Conservation (phyloP, 192 early-diverging fungal genomes). For the Nowakowskiella sp. region DNA sequence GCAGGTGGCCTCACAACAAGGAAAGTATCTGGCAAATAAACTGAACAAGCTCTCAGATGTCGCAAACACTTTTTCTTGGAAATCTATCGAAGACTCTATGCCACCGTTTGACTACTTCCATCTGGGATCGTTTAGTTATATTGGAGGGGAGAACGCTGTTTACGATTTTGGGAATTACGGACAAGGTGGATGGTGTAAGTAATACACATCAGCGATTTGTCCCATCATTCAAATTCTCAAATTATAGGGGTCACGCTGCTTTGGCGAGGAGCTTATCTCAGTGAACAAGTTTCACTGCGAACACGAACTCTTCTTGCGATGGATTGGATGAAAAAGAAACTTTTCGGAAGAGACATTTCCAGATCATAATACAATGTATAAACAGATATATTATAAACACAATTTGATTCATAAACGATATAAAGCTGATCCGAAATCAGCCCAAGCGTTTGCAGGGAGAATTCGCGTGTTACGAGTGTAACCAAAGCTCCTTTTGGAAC, state of each 20-base stretch:
- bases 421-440: no score
- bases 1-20: conserved; percentile 33
- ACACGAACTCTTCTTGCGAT: conserved; percentile 27
- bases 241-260: conserved; percentile 15
- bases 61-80: neutral
- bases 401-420: no score
- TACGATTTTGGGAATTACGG: conserved; percentile 19
- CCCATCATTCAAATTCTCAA: no score
- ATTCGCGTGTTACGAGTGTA: no score
- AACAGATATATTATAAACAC: no score
- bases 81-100: neutral
- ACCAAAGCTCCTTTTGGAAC: no score
- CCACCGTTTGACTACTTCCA: conserved; percentile 29
- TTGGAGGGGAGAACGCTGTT: conserved; percentile 28
- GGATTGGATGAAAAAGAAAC: conserved; percentile 30
- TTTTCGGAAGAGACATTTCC: conserved; percentile 24
- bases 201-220: no score
- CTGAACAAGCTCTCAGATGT: conserved; percentile 15
- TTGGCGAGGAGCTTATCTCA: conserved; percentile 35
- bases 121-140: conserved; percentile 31
- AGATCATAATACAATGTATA: no score
- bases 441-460: no score
- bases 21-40: conserved; percentile 23
- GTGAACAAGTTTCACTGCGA: conserved; percentile 30
- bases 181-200: conserved; percentile 14